Evolutionary conservation across 805 yeast species (phyloP), one percentile per base, ranked within the genome.

Genomic region (Grigorovia jiainica): DNA sequence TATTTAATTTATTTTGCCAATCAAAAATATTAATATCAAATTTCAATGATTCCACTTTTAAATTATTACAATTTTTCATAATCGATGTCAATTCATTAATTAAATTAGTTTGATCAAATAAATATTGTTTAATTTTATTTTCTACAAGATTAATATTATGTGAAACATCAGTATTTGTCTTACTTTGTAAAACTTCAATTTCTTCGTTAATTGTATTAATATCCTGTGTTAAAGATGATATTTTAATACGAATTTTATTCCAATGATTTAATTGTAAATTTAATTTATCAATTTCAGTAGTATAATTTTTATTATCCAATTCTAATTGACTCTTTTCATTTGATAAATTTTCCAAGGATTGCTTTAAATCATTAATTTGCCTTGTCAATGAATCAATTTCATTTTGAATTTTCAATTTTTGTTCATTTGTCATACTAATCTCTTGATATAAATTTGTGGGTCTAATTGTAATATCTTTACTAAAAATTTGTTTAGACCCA

Each of bases 401-500:
- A 5, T 43, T 40, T 17, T 46, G 39, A 1, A 58, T 49, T 15
- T 43, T 37, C 4, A 20, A 18, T 39, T 49, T 54, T 10, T 44
- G 39, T 21, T 60, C 65, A 17, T 52, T 55, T 16, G 58, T 48
- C 36, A 55, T 49, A 16, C 47, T 50, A n/a, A 50, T 42, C 1
- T 46, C 53, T 42, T 49, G 53, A 47, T 54, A 58, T 38, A 55
- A 52, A 21, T 50, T 45, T 8, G 57, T 48, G 11, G n/a, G 10
- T 17, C 25, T 36, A 16, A 51, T 39, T 11, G 41, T 34, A 32
- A 49, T 38, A 24, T 47, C 53, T 8, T 44, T 46, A 3, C 70
- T 68, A 55, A 72, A 67, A 2, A 70, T 62, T 52, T 78, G 84
- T 47, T 63, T 68, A 2, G 66, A 13, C 6, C 94, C 95, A 61